Percentiles rank a stretch among this genome's conserved stretches.
Evolutionary conservation across 495 filamentous ascomycete genomes (phyloP).

Genomic region (Trichoderma virens): DNA sequence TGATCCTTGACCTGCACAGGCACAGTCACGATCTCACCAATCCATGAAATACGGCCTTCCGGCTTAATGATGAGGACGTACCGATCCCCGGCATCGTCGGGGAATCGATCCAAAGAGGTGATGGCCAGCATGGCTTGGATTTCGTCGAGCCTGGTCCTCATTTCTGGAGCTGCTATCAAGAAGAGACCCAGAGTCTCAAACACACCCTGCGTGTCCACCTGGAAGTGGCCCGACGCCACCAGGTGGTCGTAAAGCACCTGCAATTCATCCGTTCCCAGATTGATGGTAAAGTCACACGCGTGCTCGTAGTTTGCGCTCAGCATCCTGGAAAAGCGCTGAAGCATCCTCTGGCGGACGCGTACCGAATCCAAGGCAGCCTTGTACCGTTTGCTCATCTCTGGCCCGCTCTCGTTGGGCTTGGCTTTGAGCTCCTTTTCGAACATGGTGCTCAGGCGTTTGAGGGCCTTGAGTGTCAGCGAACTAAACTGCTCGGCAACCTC

Average conservation of each 20-base stretch:
- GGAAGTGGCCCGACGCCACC: slow-evolving; percentile 79
- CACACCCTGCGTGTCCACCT: slow-evolving; percentile 54
- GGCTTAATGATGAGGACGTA: slow-evolving; percentile 83
- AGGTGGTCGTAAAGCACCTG: slow-evolving; percentile 72
- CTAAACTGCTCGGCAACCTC: slow-evolving; percentile 99
- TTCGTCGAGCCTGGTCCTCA: slow-evolving; percentile 65
- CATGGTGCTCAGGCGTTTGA: slow-evolving; percentile 76
- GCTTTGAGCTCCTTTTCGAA: slow-evolving; percentile 87
- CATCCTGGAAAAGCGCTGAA: slow-evolving; percentile 70
- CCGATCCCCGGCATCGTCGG: slow-evolving; percentile 64
- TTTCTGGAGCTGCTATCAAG: slow-evolving; percentile 73
- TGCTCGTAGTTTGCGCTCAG: slow-evolving; percentile 92
- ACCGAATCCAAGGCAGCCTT: slow-evolving; percentile 93
- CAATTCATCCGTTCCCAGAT: slow-evolving; percentile 55
- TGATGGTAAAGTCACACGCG: slow-evolving; percentile 84
- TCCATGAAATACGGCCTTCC: slow-evolving; percentile 72
- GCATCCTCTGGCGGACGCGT: slow-evolving; percentile 81
- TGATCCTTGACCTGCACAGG: slow-evolving; percentile 64
- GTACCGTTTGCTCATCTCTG: slow-evolving; percentile 93
- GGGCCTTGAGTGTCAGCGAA: slow-evolving; percentile 81
- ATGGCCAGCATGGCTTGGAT: slow-evolving; percentile 81
- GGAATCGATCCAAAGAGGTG: slow-evolving; percentile 71
- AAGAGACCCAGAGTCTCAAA: slow-evolving; percentile 68
- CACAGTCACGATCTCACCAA: slow-evolving; percentile 64
- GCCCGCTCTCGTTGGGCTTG: slow-evolving; percentile 69